Percentiles rank a stretch among this genome's conserved stretches.
phyloP scores from a whole-genome alignment of 1,284 basidiomycete genomes.

The Laetiporus sulphureus region DNA sequence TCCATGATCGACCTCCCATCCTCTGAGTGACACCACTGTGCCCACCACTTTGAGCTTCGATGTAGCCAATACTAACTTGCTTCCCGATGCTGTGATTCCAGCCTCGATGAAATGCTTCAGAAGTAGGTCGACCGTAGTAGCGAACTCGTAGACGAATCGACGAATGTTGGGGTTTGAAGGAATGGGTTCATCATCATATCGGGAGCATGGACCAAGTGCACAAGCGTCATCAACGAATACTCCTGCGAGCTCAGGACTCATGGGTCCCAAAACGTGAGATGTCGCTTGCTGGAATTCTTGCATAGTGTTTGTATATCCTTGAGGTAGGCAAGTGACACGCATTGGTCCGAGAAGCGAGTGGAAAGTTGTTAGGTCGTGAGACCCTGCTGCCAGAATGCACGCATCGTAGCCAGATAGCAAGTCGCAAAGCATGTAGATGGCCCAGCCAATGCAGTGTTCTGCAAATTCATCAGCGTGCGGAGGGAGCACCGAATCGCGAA shows the following conservation, averaged over 20 bases:
- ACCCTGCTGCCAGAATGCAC: constrained; percentile 6
- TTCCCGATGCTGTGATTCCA: constrained; percentile 26
- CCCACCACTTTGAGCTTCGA: constrained; percentile 23
- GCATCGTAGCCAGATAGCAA: constrained; percentile 10
- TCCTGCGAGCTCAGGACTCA: constrained; percentile 11
- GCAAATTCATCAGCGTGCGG: constrained; percentile 27
- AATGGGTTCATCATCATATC: constrained; percentile 19
- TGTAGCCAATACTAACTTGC: constrained; percentile 20
- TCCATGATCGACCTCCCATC: constrained; percentile 24
- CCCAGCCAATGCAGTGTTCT: constrained; percentile 23
- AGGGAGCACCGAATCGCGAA: constrained; percentile 24
- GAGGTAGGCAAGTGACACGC: constrained; percentile 16
- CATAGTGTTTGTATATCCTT: constrained; percentile 25
- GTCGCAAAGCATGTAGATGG: constrained; percentile 6
- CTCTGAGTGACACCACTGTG: constrained; percentile 20
- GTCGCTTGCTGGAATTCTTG: constrained; percentile 22
- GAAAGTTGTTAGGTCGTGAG: constrained; percentile 23
- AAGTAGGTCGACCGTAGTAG: constrained; percentile 18
- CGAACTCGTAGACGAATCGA: constrained; percentile 23
- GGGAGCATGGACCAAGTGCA: constrained; percentile 18
- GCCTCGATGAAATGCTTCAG: constrained; percentile 19
- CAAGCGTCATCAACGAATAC: constrained; percentile 27
- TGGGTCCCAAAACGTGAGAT: constrained; percentile 16
- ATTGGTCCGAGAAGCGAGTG: constrained; percentile 15
- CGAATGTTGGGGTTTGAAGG: constrained; percentile 22